Conservation (phyloP, 257 asterid species). For the Solanum boliviense region DNA sequence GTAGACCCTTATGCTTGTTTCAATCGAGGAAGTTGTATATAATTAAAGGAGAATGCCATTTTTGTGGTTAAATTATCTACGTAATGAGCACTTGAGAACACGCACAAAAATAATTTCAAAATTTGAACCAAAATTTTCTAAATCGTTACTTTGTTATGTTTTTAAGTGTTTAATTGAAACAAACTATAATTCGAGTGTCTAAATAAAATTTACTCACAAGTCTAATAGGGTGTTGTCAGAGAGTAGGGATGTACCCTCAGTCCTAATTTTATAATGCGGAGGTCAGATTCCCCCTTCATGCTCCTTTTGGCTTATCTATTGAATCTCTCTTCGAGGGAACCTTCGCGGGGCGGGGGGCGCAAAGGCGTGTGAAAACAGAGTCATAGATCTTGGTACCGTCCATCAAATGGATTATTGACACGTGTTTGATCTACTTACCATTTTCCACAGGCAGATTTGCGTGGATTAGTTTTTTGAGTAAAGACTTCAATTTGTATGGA, state of each 20-base stretch:
- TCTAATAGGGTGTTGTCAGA: too few relatives aligned
- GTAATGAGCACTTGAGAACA: neutral
- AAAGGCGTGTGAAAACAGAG: neutral
- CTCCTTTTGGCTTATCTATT: too few relatives aligned
- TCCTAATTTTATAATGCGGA: too few relatives aligned
- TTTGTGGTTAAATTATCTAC: neutral
- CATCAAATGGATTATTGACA: neutral
- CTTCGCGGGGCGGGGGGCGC: too few relatives aligned
- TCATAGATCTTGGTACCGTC: neutral
- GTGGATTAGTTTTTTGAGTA: neutral
- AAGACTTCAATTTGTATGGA: neutral
- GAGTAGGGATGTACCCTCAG: too few relatives aligned
- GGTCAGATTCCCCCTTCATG: too few relatives aligned
- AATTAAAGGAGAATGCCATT: neutral
- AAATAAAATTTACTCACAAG: too few relatives aligned
- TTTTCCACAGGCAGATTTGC: neutral
- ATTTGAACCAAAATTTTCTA: neutral
- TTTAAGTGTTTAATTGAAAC: neutral
- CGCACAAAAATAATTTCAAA: neutral
- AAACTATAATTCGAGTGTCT: neutral
- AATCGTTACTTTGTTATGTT: neutral
- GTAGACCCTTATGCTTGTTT: neutral
- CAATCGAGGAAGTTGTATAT: neutral
- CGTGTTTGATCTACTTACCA: neutral
- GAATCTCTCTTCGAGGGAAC: too few relatives aligned